Evolutionary conservation across 441 rosid species (phyloP).

Genomic region (Populus hybrid): DNA sequence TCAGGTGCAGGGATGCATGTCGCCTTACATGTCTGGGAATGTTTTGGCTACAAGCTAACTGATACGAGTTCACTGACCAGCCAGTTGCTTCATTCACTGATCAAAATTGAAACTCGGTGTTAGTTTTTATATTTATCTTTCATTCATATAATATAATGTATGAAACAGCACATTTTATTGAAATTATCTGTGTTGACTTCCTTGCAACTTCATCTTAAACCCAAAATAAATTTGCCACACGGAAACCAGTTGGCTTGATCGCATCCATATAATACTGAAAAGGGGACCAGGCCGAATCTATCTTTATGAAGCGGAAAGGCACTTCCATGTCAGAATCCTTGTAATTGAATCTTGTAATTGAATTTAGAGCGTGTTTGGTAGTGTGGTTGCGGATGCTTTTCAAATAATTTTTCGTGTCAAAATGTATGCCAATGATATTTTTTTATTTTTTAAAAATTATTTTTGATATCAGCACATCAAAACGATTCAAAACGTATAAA

Average conservation of each 20-base stretch:
- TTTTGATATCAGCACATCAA: too few species aligned
- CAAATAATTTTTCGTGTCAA: too few species aligned
- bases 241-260: neutral
- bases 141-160: neutral
- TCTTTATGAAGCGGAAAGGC: neutral
- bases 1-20: slow-evolving; percentile 77
- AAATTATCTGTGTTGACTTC: neutral
- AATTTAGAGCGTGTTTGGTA: too few species aligned
- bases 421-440: too few species aligned
- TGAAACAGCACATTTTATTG: neutral
- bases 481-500: too few species aligned
- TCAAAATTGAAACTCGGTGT: neutral
- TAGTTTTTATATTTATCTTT: neutral
- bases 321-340: neutral
- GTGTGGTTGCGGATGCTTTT: too few species aligned
- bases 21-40: slow-evolving; percentile 71
- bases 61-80: slow-evolving; percentile 13
- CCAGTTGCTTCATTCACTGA: neutral
- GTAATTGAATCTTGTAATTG: neutral
- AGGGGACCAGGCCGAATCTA: neutral
- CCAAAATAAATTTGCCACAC: neutral
- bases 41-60: slow-evolving; percentile 60
- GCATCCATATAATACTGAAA: neutral
- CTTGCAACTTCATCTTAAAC: neutral
- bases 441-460: too few species aligned